These are phyloP conservation scores for Thermochaetoides thermophila DNA, from an alignment of 495 filamentous ascomycete genomes.

Conservation along the genomic window DNA sequence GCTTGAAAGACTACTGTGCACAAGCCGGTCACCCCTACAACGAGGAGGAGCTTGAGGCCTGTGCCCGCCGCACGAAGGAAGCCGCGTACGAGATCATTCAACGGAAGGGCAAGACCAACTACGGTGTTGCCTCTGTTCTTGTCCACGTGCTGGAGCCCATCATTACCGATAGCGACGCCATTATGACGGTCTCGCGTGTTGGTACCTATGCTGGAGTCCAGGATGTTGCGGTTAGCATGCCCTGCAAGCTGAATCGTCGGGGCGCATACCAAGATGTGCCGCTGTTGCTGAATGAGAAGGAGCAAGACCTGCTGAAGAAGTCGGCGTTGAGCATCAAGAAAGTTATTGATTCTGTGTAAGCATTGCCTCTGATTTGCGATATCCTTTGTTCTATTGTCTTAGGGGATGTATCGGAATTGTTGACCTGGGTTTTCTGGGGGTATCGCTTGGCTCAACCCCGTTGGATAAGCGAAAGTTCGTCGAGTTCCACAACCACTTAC, in stretches of 20 bases:
- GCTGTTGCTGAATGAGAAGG: constrained; percentile 11
- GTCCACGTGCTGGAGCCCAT: constrained; percentile 18
- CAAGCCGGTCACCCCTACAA: constrained; percentile 12
- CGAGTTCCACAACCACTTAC: too few relatives aligned
- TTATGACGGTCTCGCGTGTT: constrained; percentile 17
- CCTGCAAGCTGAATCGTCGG: constrained; percentile 17
- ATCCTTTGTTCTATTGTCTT: too few relatives aligned
- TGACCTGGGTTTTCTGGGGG: too few relatives aligned
- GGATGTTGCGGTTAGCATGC: constrained; percentile 19
- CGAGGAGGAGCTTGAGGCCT: constrained; percentile 12
- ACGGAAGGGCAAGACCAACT: constrained; percentile 45
- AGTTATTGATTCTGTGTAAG: constrained; percentile 5
- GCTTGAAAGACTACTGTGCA: constrained; percentile 14
- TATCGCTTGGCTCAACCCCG: too few relatives aligned
- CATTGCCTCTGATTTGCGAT: too few relatives aligned
- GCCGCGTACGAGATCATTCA: constrained; percentile 43
- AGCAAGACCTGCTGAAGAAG: constrained; percentile 19
- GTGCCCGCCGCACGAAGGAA: constrained; percentile 11
- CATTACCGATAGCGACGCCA: constrained; percentile 15
- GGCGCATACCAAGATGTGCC: constrained; percentile 17
- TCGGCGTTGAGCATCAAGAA: constrained; percentile 21
- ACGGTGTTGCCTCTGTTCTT: constrained; percentile 36
- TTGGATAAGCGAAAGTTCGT: too few relatives aligned
- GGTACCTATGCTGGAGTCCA: constrained; percentile 17
- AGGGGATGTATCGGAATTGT: too few relatives aligned